A percentile compares a stretch with the other conserved stretches of the same genome.
These are phyloP conservation scores for Coemansia sp. DNA, from an alignment of 192 early-diverging fungal species.

Conservation along the genomic window DNA sequence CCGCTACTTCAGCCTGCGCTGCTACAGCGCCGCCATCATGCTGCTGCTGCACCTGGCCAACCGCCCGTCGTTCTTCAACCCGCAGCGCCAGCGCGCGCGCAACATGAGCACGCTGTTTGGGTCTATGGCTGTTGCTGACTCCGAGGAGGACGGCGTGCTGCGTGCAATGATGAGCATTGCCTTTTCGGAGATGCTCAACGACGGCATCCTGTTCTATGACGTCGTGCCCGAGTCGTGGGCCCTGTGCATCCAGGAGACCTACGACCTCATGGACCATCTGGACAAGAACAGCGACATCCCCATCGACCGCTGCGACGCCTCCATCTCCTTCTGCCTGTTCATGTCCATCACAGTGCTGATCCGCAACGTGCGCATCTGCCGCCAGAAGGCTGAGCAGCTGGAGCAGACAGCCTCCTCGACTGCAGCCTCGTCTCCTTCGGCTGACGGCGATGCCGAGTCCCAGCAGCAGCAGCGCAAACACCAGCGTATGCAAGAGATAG, in stretches of 20 bases:
- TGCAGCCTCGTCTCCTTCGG: background rate
- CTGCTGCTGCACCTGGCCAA: slow-evolving; percentile 43
- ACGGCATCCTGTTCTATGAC: slow-evolving; percentile 46
- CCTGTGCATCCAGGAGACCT: slow-evolving; percentile 32
- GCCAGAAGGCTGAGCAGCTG: slow-evolving; percentile 16
- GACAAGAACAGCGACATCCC: slow-evolving; percentile 51
- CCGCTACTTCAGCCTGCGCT: slow-evolving; percentile 49
- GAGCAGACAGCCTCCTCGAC: background rate
- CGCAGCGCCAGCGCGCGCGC: slow-evolving; percentile 12
- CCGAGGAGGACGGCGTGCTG: slow-evolving; percentile 37
- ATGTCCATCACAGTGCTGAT: slow-evolving; percentile 44
- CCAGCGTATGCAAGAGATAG: background rate
- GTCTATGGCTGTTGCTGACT: slow-evolving; percentile 2
- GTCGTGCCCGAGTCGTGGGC: slow-evolving; percentile 47
- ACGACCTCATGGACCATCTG: slow-evolving; percentile 34
- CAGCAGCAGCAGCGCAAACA: background rate
- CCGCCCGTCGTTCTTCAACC: slow-evolving; percentile 48
- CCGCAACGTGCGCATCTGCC: slow-evolving; percentile 39
- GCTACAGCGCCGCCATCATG: slow-evolving; percentile 35
- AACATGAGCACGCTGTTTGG: slow-evolving; percentile 14
- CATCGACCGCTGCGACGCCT: slow-evolving; percentile 43
- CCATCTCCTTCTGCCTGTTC: slow-evolving; percentile 46
- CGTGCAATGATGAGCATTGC: slow-evolving; percentile 35
- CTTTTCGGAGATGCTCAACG: slow-evolving; percentile 47
- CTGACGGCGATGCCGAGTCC: background rate